phyloP scores from a whole-genome alignment of 2,329 filamentous ascomycete species.

The Pyrenophora tritici-repentis region DNA sequence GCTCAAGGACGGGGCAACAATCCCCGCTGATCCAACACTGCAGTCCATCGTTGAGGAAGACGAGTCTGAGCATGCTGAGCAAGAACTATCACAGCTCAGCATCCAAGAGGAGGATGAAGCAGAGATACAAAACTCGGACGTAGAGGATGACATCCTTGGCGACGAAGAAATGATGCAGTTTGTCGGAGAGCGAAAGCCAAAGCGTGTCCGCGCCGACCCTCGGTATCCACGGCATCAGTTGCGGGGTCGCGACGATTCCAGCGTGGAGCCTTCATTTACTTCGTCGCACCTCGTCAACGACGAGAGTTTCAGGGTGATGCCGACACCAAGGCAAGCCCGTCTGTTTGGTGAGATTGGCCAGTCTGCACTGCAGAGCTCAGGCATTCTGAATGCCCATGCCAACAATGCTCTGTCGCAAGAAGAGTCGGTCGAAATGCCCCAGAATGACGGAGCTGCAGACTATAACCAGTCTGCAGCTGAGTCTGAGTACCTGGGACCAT shows the following conservation, averaged over 20 bases:
- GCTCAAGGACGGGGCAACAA: conserved; percentile 62
- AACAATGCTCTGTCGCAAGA: conserved; percentile 37
- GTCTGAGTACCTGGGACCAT: conserved; percentile 17
- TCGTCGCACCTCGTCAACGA: conserved; percentile 36
- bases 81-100: conserved; percentile 57
- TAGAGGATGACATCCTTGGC: conserved; percentile 34
- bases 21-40: conserved; percentile 37
- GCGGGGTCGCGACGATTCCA: conserved; percentile 47
- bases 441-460: conserved; percentile 3
- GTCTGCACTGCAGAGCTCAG: conserved; percentile 60
- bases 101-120: conserved; percentile 49
- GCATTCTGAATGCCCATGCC: conserved; percentile 46
- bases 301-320: conserved; percentile 38
- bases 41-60: conserved; percentile 59
- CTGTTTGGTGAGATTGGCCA: conserved; percentile 66
- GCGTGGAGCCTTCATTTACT: conserved; percentile 45
- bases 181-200: conserved; percentile 46
- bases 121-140: conserved; percentile 33
- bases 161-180: conserved; percentile 44
- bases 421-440: conserved; percentile 10
- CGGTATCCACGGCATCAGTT: conserved; percentile 47
- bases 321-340: conserved; percentile 41
- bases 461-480: conserved; percentile 18
- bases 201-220: conserved; percentile 51
- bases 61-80: conserved; percentile 60